Percentiles rank a stretch among this genome's conserved stretches.
These are phyloP conservation scores for Datisca glomerata DNA, from an alignment of 306 rosid species.

Conservation along the genomic window DNA sequence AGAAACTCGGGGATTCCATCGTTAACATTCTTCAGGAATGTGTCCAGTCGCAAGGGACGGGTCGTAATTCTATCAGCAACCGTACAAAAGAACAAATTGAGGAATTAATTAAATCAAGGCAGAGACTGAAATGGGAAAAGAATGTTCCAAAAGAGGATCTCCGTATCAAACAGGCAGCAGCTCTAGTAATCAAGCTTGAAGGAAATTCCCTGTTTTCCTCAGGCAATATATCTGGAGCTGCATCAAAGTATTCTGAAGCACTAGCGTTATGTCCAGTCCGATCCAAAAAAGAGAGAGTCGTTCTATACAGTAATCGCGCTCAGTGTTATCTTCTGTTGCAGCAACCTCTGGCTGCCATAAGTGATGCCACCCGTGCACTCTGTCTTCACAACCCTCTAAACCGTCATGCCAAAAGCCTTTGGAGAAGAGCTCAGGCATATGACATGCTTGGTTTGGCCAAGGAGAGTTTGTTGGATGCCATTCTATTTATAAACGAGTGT, in stretches of 20 bases:
- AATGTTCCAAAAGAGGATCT: conserved; percentile 94
- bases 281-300: conserved; percentile 94
- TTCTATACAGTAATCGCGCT: conserved; percentile 89
- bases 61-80: conserved; percentile 43
- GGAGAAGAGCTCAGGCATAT: conserved; percentile 99
- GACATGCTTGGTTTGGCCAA: conserved; percentile 95
- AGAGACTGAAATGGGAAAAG: conserved; percentile 90
- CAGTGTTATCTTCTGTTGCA: conserved; percentile 90
- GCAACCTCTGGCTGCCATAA: conserved; percentile 88
- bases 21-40: conserved; percentile 81
- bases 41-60: conserved; percentile 64
- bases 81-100: conserved; percentile 75
- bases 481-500: conserved; percentile 91
- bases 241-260: conserved; percentile 90
- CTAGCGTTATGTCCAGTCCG: conserved; percentile 91
- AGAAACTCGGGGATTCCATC: conserved; percentile 84
- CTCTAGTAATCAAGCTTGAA: conserved; percentile 93
- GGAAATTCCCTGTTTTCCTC: conserved; percentile 96
- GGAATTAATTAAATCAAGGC: conserved; percentile 63
- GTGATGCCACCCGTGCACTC: conserved; percentile 94
- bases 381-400: conserved; percentile 92
- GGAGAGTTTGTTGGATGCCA: conserved; percentile 93
- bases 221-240: conserved; percentile 91
- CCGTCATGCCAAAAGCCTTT: conserved; percentile 96
- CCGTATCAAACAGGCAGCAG: conserved; percentile 97